A percentile compares a stretch with the other conserved stretches of the same genome.
Evolutionary conservation across 1,139 yeast genomes (phyloP).

Genomic region (Taphrina deformans): DNA sequence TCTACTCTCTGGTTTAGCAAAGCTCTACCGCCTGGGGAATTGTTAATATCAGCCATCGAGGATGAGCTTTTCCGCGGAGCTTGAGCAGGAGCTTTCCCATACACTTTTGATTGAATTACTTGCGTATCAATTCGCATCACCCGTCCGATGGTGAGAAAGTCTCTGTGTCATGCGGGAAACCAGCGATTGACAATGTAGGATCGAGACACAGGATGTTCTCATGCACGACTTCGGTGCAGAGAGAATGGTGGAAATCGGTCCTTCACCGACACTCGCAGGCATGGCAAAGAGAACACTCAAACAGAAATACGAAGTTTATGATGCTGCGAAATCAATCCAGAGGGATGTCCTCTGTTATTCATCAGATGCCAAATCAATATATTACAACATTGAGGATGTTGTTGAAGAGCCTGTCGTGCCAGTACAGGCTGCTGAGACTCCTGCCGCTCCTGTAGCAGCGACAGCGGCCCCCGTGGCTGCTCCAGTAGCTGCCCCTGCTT

Average conservation of each 20-base stretch:
- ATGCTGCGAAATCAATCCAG: constrained; percentile 93
- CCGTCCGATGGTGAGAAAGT: constrained; percentile 81
- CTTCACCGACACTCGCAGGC: constrained; percentile 97
- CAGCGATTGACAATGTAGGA: constrained; percentile 42
- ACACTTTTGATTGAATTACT: constrained; percentile 88
- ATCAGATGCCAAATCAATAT: constrained; percentile 92
- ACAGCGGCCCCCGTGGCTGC: constrained; percentile 51
- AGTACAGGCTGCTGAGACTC: constrained; percentile 48
- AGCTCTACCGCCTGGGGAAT: not conserved
- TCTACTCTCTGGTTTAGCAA: not conserved
- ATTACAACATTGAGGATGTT: constrained; percentile 87
- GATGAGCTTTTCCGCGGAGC: constrained; percentile 56
- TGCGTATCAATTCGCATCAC: constrained; percentile 98
- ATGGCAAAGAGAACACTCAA: constrained; percentile 97
- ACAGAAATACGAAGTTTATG: constrained; percentile 94
- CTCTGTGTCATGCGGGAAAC: not conserved
- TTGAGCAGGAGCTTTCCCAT: constrained; percentile 96
- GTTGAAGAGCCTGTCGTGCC: constrained; percentile 54
- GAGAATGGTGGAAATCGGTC: constrained; percentile 96
- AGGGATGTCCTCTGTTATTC: constrained; percentile 96
- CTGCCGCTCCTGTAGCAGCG: constrained; percentile 48
- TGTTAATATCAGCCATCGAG: not conserved
- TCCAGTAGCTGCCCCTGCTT: constrained; percentile 59
- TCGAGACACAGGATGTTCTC: constrained; percentile 97
- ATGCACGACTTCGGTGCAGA: constrained; percentile 84